Evolutionary conservation across 2,329 filamentous ascomycete genomes (phyloP), one percentile per base, ranked within the genome.

Genomic region (Colletotrichum noveboracense): DNA sequence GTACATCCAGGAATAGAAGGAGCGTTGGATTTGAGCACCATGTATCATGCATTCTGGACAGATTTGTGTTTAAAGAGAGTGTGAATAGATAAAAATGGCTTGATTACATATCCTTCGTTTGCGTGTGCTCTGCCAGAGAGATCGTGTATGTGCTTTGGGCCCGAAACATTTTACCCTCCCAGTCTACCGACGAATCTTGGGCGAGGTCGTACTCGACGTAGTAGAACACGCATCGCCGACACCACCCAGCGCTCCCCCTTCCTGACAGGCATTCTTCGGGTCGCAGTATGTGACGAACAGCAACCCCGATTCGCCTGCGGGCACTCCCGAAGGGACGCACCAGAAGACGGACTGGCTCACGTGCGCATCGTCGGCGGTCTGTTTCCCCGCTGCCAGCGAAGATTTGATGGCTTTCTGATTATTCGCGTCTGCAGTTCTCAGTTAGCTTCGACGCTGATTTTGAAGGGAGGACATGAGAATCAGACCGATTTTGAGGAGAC

Each of bases 1-100:
- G 86, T 95, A 93, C 79, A 94, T 95, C 13, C 69, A 77, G 56
- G 70, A 71, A 38, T 77, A 72, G 55, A 24, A 4, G 5, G 10
- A 2, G 3, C 1, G 14, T 38, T 24, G 56, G 21, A 18, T n/a
- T 21, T 14, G 4, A 60, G 43, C 12, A 21, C 24, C 26, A 32
- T 65, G 30, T 69, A 58, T 26, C 36, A 55, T 36, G 64, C 64
- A 2, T 56, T 32, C 5, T 67, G 18, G 12, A 18, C 12, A n/a
- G 5, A n/a, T 34, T 26, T 8, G 6, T 34, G 9, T 21, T 36
- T 18, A 21, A 56, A 30, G 43, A 65, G 10, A 38, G 56, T 60
- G n/a, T 60, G 14, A 76, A 65, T 65, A 69, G 74, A 76, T 43
- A 74, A 73, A 65, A 69, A 9, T 34, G n/a, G 13, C 48, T 43